Evolutionary conservation across 2,329 filamentous ascomycete genomes (phyloP), one percentile per base, ranked within the genome.

Genomic region (Phialemoniopsis sp.): DNA sequence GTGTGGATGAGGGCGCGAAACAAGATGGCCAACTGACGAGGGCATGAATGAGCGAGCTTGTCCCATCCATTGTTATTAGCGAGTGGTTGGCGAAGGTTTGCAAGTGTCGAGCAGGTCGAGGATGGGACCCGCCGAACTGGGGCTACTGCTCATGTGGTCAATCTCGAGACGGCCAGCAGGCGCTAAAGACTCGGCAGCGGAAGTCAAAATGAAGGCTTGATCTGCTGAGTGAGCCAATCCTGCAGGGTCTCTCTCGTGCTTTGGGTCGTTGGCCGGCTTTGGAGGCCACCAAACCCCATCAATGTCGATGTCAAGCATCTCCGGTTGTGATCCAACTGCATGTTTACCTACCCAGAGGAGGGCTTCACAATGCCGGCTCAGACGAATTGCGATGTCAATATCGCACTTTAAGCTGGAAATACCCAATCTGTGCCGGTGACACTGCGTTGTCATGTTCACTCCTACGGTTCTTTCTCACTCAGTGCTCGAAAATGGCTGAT

Each of bases 131-230:
- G 56, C 60, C 64, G 50, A 46, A 47, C 59, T 65, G 56, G 63
- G 62, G 60, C 43, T 49, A 47, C 59, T 58, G 63, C 62, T 70
- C 67, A 70, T 70, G 66, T 70, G 67, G 60, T 56, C 63, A 42
- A 61, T 60, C 64, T 58, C 56, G 57, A 66, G 62, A 65, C 63
- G 58, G 53, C 52, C 54, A 55, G 49, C 50, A 51, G 54, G 57
- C 63, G 60, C 62, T 63, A 67, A 60, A 43, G 39, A 56, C 54
- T 58, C 62, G 60, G 59, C 59, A 57, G 55, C 53, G 51, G 52
- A 59, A 60, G 53, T 55, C 51, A 55, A 55, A 47, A 29, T 34
- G 28, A 26, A 41, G 14, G 39, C 26, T 32, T 42, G 42, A 39
- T 43, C 45, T 48, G 47, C 41, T 46, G 43, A 47, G 46, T 39